Base-by-base conservation (phyloP, 257 asterid species). In the Hygrophila difformis region DNA sequence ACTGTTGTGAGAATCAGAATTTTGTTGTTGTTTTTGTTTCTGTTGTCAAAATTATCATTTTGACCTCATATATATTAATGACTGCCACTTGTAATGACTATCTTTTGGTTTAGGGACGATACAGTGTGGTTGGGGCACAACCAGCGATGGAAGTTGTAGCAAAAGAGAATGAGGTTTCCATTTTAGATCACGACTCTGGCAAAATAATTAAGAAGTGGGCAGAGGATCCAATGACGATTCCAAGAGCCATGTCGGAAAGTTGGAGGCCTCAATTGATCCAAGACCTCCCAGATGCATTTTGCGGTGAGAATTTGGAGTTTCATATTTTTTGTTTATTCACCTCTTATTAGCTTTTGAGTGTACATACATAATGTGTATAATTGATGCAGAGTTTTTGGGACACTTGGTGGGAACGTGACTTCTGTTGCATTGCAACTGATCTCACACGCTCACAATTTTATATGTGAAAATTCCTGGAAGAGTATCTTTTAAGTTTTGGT, bases 51-150 rank as follows among this genome's bases (percentile, higher is more conserved):
- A 39, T 20, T 46, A 1, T 26, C 13, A n/a, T 3, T 17, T 45
- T 43, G 11, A 9, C 48, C 3, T 18, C n/a, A n/a, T n/a, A n/a
- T n/a, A n/a, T n/a, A n/a, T n/a, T n/a, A n/a, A n/a, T n/a, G n/a
- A n/a, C n/a, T n/a, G n/a, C n/a, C n/a, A n/a, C n/a, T n/a, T n/a
- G n/a, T n/a, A n/a, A n/a, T n/a, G n/a, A n/a, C n/a, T n/a, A n/a
- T n/a, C 10, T 42, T 41, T 44, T 53, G 24, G 20, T 54, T 18
- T 52, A 89, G 98, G 96, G 94, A 20, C 91, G 98, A 41, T 89
- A 71, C 66, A 89, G 98, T 53, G 92, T 76, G 61, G 77, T 89
- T 12, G 94, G 94, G 5, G 78, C 96, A 1, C 92, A 82, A 39
- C 98, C 98, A 12, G 57, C 85, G 4, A 63, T 79, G 72, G 96